Conservation (phyloP, 2,329 filamentous ascomycete genomes). For the Fusarium newnesense region DNA sequence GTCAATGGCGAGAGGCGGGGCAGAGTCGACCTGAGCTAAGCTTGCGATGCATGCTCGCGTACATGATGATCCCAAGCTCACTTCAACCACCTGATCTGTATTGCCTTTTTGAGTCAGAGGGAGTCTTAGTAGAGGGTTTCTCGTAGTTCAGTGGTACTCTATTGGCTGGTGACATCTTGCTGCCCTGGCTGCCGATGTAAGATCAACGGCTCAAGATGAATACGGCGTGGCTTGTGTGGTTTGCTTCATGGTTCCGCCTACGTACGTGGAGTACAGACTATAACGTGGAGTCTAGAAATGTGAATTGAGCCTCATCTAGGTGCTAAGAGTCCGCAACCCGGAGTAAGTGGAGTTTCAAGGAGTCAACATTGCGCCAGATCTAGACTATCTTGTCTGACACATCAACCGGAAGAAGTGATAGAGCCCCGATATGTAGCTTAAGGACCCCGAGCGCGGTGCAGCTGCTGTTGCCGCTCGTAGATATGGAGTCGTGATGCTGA, state of each 20-base stretch:
- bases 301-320: constrained; percentile 18
- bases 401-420: constrained; percentile 11
- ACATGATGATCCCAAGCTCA: background rate
- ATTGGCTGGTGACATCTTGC: background rate
- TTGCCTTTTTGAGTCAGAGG: background rate
- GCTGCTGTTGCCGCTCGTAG: constrained; percentile 17
- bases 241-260: background rate
- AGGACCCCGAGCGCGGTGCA: constrained; percentile 5
- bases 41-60: constrained; percentile 11
- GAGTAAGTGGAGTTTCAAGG: constrained; percentile 24
- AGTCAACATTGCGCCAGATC: constrained; percentile 16
- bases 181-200: background rate
- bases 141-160: background rate
- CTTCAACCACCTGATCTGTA: background rate
- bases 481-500: constrained; percentile 5
- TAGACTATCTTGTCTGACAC: constrained; percentile 13
- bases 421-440: constrained; percentile 19
- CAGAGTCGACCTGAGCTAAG: background rate
- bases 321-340: constrained; percentile 18
- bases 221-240: background rate
- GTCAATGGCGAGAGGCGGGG: background rate
- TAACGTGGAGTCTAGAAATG: constrained; percentile 3
- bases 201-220: background rate
- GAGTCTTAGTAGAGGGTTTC: background rate
- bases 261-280: constrained; percentile 7